A percentile compares a stretch with the other conserved stretches of the same genome.
Conservation (phyloP, 2,329 filamentous ascomycete species). For the Dothistroma pini region DNA sequence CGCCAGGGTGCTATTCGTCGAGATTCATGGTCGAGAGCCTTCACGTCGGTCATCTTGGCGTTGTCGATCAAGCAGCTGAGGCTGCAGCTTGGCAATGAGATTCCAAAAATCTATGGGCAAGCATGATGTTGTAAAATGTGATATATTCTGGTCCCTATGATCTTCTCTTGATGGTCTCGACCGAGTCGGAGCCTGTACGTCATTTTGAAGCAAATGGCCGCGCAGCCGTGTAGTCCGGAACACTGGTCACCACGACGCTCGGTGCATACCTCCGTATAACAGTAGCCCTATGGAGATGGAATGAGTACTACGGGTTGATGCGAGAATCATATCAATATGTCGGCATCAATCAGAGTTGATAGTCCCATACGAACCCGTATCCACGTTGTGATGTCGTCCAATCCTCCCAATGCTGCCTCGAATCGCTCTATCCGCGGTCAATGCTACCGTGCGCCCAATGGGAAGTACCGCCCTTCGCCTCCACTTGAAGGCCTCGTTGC, state of each 20-base stretch:
- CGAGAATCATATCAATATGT: neutral
- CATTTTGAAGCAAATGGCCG: neutral
- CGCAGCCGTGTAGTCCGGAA: neutral
- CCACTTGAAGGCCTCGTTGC: neutral
- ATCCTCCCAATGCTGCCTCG: constrained; percentile 7
- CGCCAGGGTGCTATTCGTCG: neutral
- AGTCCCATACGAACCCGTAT: neutral
- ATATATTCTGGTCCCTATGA: neutral
- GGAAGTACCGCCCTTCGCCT: constrained; percentile 6
- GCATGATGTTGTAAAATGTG: neutral
- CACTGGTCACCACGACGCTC: neutral
- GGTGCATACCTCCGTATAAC: neutral
- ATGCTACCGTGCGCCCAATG: constrained; percentile 7
- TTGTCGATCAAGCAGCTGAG: neutral
- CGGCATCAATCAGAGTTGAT: neutral
- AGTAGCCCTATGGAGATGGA: neutral
- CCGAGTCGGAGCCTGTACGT: neutral
- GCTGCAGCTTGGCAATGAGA: neutral
- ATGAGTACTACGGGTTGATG: neutral
- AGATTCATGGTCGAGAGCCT: neutral
- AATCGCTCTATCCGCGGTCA: neutral
- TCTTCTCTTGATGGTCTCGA: neutral
- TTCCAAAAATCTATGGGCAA: neutral
- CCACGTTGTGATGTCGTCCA: constrained; percentile 9
- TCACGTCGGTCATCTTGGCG: neutral